A percentile compares a stretch with the other conserved stretches of the same genome.
These are phyloP conservation scores for Candida mesenterica DNA, from an alignment of 1,139 yeast species.

Conservation along the genomic window DNA sequence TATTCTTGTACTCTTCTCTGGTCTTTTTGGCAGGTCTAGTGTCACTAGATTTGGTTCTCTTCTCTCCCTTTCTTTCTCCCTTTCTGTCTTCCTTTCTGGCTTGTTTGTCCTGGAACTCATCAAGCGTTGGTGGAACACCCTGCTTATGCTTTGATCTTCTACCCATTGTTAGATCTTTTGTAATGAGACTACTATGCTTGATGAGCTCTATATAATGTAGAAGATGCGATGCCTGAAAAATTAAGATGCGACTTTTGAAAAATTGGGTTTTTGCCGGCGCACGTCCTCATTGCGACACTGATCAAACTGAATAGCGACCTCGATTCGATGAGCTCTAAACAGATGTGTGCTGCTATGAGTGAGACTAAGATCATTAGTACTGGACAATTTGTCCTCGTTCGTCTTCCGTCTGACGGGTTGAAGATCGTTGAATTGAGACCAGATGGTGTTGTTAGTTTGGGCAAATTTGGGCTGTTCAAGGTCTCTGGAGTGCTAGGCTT, in stretches of 20 bases:
- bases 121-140: conserved; percentile 83
- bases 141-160: conserved; percentile 90
- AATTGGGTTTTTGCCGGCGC: conserved; percentile 5
- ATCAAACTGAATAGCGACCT: too few species aligned
- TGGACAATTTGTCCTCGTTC: conserved; percentile 61
- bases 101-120: conserved; percentile 67
- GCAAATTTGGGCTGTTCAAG: conserved; percentile 86
- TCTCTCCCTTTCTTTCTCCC: conserved; percentile 22
- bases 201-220: too few species aligned
- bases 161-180: conserved; percentile 56
- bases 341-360: conserved; percentile 5
- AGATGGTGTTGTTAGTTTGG: conserved; percentile 64
- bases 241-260: conserved; percentile 1
- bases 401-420: conserved; percentile 78
- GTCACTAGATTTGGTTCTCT: conserved; percentile 13
- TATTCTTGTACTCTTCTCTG: conserved; percentile 24
- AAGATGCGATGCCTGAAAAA: conserved; percentile 10
- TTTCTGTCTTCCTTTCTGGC: conserved; percentile 27
- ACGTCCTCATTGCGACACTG: conserved; percentile 4
- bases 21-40: conserved; percentile 13
- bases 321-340: too few species aligned
- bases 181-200: too few species aligned
- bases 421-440: conserved; percentile 65
- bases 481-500: conserved; percentile 75
- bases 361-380: conserved; percentile 32